Conservation (phyloP, 2,329 filamentous ascomycete genomes). For the Onygenales sp. region DNA sequence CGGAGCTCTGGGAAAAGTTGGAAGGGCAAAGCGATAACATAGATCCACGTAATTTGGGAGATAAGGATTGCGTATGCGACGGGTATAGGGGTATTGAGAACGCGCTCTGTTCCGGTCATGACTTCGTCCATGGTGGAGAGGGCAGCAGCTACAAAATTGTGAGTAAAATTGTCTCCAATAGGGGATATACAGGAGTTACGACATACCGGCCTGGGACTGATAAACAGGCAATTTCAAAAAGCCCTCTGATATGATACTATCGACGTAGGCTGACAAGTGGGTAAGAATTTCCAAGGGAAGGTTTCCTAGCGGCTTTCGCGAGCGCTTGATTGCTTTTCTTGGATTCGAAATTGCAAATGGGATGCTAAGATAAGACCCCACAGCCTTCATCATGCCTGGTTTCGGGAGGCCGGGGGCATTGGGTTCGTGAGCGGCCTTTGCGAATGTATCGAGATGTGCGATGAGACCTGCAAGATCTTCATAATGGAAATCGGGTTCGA, state of each 20-base stretch:
- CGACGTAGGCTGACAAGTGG: constrained; percentile 59
- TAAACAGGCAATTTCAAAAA: constrained; percentile 16
- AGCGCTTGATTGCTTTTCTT: constrained; percentile 64
- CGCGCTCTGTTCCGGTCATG: constrained; percentile 62
- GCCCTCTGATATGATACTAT: constrained; percentile 44
- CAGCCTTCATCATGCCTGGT: constrained; percentile 50
- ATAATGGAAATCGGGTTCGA: constrained; percentile 72
- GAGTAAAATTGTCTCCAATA: background rate
- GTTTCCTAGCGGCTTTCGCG: constrained; percentile 65
- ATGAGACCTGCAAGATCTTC: constrained; percentile 62
- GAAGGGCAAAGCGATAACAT: constrained; percentile 72
- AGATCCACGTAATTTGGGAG: constrained; percentile 77
- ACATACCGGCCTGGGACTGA: constrained; percentile 18
- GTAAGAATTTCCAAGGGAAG: constrained; percentile 73
- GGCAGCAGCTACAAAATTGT: constrained; percentile 40
- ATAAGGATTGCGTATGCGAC: constrained; percentile 78
- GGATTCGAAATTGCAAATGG: constrained; percentile 71
- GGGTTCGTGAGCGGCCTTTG: constrained; percentile 47
- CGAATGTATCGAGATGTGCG: constrained; percentile 65
- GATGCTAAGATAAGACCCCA: constrained; percentile 65
- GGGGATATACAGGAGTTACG: background rate
- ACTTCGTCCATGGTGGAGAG: constrained; percentile 61
- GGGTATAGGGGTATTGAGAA: constrained; percentile 72
- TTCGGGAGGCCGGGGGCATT: constrained; percentile 24
- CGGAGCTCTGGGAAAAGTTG: constrained; percentile 56